Evolutionary conservation across 2,329 filamentous ascomycete genomes (phyloP), one percentile per base, ranked within the genome.

Genomic region (Tolypocladium nubicola): DNA sequence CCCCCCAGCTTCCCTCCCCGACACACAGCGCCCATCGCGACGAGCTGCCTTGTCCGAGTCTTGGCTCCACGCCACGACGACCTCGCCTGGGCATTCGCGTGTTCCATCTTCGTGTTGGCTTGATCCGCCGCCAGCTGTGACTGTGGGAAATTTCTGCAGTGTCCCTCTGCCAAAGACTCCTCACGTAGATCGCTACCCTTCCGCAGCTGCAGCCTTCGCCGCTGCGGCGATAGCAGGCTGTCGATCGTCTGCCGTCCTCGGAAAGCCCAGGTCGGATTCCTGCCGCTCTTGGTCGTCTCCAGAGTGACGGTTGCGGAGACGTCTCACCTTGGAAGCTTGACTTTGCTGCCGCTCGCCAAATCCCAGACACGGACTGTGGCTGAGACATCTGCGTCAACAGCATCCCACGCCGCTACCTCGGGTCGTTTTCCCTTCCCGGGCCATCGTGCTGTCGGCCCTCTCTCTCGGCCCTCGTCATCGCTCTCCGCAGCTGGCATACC

Each of bases 301-400:
- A 26, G 59, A 62, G 63, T 59, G 63, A 64, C 61, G 60, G 52
- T 59, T 63, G 61, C 59, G 56, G 62, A 49, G 33, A 53, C 35
- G 59, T 57, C 52, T 54, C 53, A 50, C 30, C 35, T 41, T 23
- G 54, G 33, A 57, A 43, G 50, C 57, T 55, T 53, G 54, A 41
- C 53, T 47, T 56, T 52, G 19, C 49, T 40, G 55, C 53, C 54
- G 14, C 52, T 52, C 54, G 50, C 56, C 21, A 57, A 59, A 56
- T 54, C 60, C 57, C 56, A 56, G 56, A 60, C 60, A 59, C 55
- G 47, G 40, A 30, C n/a, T 57, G 63, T 63, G 63, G 63, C 62
- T 64, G 62, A 63, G 63, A 64, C 63, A 63, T 57, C 41, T 38
- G 52, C 56, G 54, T 57, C 58, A 37, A 50, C 55, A 54, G 54